Evolutionary conservation across 306 rosid species (phyloP).

Genomic region (Trifolium pratense): DNA sequence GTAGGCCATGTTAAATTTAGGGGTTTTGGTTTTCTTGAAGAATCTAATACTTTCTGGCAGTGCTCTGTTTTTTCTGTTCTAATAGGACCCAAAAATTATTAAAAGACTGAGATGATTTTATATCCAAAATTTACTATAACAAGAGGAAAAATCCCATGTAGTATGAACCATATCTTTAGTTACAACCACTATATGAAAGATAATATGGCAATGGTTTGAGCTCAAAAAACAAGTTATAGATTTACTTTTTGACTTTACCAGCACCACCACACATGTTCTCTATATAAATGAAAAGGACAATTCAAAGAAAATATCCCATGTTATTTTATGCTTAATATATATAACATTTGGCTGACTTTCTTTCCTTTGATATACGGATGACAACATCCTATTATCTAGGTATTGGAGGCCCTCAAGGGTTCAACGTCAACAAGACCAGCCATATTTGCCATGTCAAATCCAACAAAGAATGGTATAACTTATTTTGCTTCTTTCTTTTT

Average conservation of each 20-base stretch:
- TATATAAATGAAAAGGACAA: constrained; percentile 4
- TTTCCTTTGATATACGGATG: constrained; percentile 39
- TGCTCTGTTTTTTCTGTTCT: neutral
- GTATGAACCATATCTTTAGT: neutral
- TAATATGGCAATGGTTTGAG: neutral
- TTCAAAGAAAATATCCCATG: constrained; percentile 5
- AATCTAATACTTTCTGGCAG: neutral
- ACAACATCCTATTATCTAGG: constrained; percentile 56
- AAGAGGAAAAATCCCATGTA: neutral
- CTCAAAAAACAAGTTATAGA: neutral
- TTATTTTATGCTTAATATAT: neutral
- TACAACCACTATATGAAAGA: neutral
- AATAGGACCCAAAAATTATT: neutral
- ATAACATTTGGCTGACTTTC: neutral
- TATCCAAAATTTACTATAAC: neutral
- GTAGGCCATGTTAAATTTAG: constrained; percentile 22
- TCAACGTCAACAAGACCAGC: constrained; percentile 99
- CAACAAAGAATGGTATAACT: constrained; percentile 84
- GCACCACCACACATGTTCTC: neutral
- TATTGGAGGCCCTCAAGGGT: constrained; percentile 84
- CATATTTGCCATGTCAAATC: constrained; percentile 98
- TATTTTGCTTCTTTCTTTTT: constrained; percentile 2
- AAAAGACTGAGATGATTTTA: neutral
- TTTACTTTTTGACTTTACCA: constrained; percentile 13
- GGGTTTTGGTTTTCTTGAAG: neutral